These are phyloP conservation scores for Cadophora malorum DNA, from an alignment of 2,329 filamentous ascomycete species.

Conservation along the genomic window DNA sequence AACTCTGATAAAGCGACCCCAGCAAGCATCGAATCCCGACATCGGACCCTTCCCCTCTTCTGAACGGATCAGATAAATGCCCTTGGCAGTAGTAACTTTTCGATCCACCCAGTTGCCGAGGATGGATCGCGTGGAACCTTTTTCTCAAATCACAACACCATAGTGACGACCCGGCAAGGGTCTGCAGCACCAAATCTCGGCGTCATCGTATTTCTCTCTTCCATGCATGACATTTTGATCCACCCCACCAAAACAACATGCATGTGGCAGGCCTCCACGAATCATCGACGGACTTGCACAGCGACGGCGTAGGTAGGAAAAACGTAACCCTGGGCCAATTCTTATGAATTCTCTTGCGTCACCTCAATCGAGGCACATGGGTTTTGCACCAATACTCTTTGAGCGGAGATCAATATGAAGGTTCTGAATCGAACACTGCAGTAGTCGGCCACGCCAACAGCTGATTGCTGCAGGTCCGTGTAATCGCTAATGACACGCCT, in stretches of 20 bases:
- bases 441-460: conserved; percentile 20
- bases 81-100: conserved; percentile 25
- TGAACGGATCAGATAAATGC: conserved; percentile 35
- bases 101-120: conserved; percentile 1
- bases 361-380: background rate
- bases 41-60: conserved; percentile 18
- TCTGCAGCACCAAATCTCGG: conserved; percentile 3
- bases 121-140: background rate
- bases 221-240: background rate
- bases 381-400: background rate
- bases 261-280: background rate
- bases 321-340: background rate
- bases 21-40: conserved; percentile 16
- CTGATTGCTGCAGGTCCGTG: conserved; percentile 27
- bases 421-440: background rate
- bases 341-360: conserved; percentile 20
- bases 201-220: conserved; percentile 20
- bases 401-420: conserved; percentile 1
- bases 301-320: background rate
- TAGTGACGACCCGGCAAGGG: conserved; percentile 3
- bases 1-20: conserved; percentile 13
- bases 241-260: conserved; percentile 1
- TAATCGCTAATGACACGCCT: conserved; percentile 11
- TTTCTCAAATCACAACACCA: conserved; percentile 1
- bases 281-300: background rate